Percentiles rank a stretch among this genome's conserved stretches.
phyloP scores from a whole-genome alignment of 1,139 yeast genomes.

The Nakaseomyces delphensis region DNA sequence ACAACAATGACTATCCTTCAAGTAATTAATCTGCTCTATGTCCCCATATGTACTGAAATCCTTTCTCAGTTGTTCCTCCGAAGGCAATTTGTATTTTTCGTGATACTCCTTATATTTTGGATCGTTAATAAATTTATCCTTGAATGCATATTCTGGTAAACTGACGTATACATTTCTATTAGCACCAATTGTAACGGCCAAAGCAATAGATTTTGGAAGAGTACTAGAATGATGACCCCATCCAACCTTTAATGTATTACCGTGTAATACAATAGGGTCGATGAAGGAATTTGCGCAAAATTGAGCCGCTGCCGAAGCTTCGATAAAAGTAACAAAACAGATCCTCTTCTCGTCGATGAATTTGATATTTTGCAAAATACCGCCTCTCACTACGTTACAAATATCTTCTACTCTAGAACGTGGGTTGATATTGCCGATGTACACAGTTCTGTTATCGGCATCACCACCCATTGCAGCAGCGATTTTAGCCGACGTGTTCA shows the following conservation, averaged over 20 bases:
- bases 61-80: slow-evolving; percentile 47
- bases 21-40: slow-evolving; percentile 70
- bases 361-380: slow-evolving; percentile 61
- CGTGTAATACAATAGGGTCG: slow-evolving; percentile 68
- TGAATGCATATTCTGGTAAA: slow-evolving; percentile 37
- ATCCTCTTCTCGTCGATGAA: slow-evolving; percentile 74
- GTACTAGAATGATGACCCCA: slow-evolving; percentile 85
- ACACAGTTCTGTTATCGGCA: slow-evolving; percentile 70
- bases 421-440: slow-evolving; percentile 67
- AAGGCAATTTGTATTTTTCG: slow-evolving; percentile 30
- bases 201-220: slow-evolving; percentile 59
- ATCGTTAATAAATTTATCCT: slow-evolving; percentile 28
- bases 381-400: slow-evolving; percentile 78
- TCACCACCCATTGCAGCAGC: slow-evolving; percentile 73
- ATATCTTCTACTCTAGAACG: slow-evolving; percentile 74
- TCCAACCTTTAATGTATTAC: slow-evolving; percentile 66
- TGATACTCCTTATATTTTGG: slow-evolving; percentile 25
- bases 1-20: slow-evolving; percentile 69
- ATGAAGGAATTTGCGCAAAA: slow-evolving; percentile 72
- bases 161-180: slow-evolving; percentile 76
- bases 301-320: slow-evolving; percentile 75
- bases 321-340: slow-evolving; percentile 70
- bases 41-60: slow-evolving; percentile 70
- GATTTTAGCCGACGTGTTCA: slow-evolving; percentile 64
- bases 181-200: slow-evolving; percentile 78